Conservation (phyloP, 345 rosid species). For the Kandelia obovata region DNA sequence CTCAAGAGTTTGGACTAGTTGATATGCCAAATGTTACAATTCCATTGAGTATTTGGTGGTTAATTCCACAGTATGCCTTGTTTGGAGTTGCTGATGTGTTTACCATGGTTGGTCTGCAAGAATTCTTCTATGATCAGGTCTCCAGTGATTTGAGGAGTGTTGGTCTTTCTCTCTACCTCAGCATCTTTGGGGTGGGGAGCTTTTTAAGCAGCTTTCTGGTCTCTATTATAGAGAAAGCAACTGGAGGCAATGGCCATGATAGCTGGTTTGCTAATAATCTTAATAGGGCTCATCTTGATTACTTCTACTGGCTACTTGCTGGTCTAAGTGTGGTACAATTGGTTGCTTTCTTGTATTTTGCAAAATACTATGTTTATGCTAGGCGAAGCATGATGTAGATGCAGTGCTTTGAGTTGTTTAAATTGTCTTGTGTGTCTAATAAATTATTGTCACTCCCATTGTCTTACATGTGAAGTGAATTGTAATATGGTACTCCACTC, state of each 20-base stretch:
- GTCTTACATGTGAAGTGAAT: too few species aligned
- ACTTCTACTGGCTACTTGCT: constrained; percentile 17
- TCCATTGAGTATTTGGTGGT: constrained; percentile 21
- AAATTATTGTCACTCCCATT: neutral
- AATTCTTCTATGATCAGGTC: constrained; percentile 20
- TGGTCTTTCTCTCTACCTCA: constrained; percentile 17
- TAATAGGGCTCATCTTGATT: constrained; percentile 21
- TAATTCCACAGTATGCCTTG: constrained; percentile 17
- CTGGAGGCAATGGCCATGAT: neutral
- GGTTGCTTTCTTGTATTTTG: constrained; percentile 12
- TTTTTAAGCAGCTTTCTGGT: neutral
- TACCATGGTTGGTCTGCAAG: constrained; percentile 19
- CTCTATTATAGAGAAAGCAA: neutral
- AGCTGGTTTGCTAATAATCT: constrained; percentile 9
- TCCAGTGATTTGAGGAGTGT: constrained; percentile 16
- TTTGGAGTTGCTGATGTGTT: constrained; percentile 19
- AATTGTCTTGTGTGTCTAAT: too few species aligned
- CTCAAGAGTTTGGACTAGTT: constrained; percentile 4
- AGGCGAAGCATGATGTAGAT: neutral
- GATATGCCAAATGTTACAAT: constrained; percentile 7
- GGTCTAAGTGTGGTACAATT: constrained; percentile 2
- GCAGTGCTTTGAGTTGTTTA: too few species aligned
- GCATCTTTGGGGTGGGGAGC: neutral
- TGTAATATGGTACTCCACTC: too few species aligned
- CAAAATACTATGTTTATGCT: constrained; percentile 10